Evolutionary conservation across 371 early-diverging fungal species (phyloP).

Genomic region (Funneliformis caledonium): DNA sequence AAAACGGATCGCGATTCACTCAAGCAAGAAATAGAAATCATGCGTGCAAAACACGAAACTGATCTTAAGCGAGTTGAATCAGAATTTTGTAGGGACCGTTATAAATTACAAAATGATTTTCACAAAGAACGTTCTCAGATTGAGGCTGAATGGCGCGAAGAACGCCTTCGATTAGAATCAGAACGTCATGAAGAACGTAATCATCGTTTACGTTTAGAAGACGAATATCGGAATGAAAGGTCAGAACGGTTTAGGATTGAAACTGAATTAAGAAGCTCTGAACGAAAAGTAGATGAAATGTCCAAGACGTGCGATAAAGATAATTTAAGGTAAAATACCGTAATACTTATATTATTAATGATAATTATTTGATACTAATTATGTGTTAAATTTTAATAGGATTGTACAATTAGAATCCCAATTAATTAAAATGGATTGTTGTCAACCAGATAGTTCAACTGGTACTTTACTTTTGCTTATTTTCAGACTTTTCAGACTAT

Average conservation of each 20-base stretch:
- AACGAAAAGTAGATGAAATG: slow-evolving; percentile 16
- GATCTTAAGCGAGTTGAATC: neutral
- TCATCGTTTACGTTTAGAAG: slow-evolving; percentile 20
- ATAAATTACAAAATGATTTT: slow-evolving; percentile 11
- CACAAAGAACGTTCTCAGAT: neutral
- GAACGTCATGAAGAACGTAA: slow-evolving; percentile 10
- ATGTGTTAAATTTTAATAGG: neutral
- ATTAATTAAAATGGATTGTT: neutral
- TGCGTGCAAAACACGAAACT: neutral
- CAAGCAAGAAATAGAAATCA: slow-evolving; percentile 11
- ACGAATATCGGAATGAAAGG: slow-evolving; percentile 1
- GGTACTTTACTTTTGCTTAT: slow-evolving; percentile 3
- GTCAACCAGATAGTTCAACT: neutral
- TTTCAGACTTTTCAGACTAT: neutral
- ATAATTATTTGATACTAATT: neutral
- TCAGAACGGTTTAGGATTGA: slow-evolving; percentile 9
- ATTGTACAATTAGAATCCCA: slow-evolving; percentile 22
- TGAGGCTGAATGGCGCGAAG: neutral
- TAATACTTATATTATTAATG: neutral
- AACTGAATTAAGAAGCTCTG: slow-evolving; percentile 5
- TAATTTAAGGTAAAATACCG: neutral
- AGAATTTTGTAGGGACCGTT: neutral
- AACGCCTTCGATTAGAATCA: neutral
- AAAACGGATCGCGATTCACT: neutral
- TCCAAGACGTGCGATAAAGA: neutral